Conservation (phyloP, 768 basidiomycete species). For the Leccinum broughii region DNA sequence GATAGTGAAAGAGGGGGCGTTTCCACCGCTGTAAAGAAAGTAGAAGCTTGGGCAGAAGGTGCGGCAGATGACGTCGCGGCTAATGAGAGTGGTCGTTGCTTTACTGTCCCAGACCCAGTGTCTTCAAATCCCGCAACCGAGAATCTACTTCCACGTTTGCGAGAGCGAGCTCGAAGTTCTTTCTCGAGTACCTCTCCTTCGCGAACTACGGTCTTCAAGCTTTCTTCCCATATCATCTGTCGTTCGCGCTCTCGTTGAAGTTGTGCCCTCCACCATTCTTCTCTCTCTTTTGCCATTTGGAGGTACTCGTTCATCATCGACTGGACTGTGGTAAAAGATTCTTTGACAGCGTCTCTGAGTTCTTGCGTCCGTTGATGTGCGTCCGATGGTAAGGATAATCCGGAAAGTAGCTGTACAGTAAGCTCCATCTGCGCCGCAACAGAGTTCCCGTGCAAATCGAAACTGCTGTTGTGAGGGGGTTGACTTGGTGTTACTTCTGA, state of each 20-base stretch:
- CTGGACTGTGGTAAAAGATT: constrained; percentile 58
- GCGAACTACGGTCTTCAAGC: constrained; percentile 77
- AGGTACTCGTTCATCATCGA: constrained; percentile 65
- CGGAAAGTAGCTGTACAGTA: constrained; percentile 60
- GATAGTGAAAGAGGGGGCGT: constrained; percentile 16
- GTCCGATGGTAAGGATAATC: constrained; percentile 38
- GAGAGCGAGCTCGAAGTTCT: constrained; percentile 65
- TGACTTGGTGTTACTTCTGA: constrained; percentile 39
- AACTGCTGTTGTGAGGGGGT: constrained; percentile 59
- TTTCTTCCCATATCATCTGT: constrained; percentile 86
- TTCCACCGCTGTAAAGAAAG: constrained; percentile 27
- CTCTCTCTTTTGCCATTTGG: constrained; percentile 72
- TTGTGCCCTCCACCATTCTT: constrained; percentile 72
- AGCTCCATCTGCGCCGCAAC: constrained; percentile 78
- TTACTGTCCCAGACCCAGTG: constrained; percentile 18
- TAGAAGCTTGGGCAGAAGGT: constrained; percentile 20
- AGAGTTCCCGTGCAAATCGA: constrained; percentile 70
- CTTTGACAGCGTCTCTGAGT: constrained; percentile 54
- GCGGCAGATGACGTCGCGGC: constrained; percentile 8
- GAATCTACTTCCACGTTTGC: constrained; percentile 59
- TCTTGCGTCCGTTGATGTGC: constrained; percentile 30
- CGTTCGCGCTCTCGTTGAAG: constrained; percentile 64
- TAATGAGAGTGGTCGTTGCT: constrained; percentile 24
- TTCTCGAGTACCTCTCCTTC: constrained; percentile 84
- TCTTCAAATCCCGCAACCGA: constrained; percentile 40